Percentiles rank a stretch among this genome's conserved stretches.
Evolutionary conservation across 2,329 filamentous ascomycete genomes (phyloP).

Genomic region (Endothia cerciana): DNA sequence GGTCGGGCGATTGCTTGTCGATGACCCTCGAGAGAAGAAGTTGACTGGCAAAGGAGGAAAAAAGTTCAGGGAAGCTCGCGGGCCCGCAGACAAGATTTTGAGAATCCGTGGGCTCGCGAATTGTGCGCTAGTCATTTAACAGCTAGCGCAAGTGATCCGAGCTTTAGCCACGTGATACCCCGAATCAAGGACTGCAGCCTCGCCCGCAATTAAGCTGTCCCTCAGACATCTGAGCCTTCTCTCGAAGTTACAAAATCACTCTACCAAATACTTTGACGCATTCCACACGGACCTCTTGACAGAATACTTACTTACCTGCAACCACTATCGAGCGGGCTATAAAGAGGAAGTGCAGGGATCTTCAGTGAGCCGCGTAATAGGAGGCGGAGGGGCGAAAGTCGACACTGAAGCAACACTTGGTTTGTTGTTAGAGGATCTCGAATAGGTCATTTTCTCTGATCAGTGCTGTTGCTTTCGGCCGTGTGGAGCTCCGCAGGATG

Average conservation of each 20-base stretch:
- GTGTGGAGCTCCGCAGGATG: slow-evolving; percentile 55
- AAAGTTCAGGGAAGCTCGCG: slow-evolving; percentile 14
- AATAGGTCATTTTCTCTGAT: neutral
- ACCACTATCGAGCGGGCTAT: neutral
- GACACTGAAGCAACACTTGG: neutral
- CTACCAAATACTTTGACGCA: neutral
- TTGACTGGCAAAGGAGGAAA: slow-evolving; percentile 24
- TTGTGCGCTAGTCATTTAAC: neutral
- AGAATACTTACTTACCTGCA: neutral
- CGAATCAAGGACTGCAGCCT: neutral
- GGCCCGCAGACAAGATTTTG: slow-evolving; percentile 20
- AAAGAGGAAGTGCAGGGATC: neutral
- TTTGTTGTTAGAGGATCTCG: neutral
- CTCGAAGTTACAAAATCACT: neutral
- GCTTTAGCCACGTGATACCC: slow-evolving; percentile 15
- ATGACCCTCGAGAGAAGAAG: slow-evolving; percentile 38
- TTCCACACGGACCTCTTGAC: neutral
- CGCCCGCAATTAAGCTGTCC: neutral
- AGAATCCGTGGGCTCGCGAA: slow-evolving; percentile 19
- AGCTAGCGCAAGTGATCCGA: neutral
- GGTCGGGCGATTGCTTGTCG: slow-evolving; percentile 49
- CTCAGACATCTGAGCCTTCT: neutral
- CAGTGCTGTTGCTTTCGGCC: neutral
- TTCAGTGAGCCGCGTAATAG: neutral
- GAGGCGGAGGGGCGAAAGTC: neutral